Evolutionary conservation across 78 protist genomes (phyloP).

Genomic region (Monosiga brevicollis): DNA sequence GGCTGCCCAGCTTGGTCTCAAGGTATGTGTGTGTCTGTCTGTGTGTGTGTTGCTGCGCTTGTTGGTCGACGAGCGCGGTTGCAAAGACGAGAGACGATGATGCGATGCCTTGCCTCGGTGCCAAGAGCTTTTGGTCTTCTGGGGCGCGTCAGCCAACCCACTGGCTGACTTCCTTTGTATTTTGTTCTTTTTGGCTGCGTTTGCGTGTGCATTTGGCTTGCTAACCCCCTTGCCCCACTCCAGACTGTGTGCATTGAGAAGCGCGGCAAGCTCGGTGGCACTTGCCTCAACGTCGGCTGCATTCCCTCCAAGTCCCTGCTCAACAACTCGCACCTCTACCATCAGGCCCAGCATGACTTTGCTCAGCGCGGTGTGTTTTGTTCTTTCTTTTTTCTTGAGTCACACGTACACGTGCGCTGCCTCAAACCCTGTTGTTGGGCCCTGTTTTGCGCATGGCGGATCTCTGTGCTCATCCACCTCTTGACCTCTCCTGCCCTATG

Average conservation of each 20-base stretch:
- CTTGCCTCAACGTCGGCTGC: slow-evolving; percentile 99
- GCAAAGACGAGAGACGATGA: no score
- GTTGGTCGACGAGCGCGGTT: slow-evolving; percentile 9
- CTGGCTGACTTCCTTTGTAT: not conserved
- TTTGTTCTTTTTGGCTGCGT: no score
- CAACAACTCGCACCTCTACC: slow-evolving; percentile 88
- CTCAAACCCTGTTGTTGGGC: not conserved
- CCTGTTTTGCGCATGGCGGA: not conserved
- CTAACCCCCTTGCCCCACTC: no score
- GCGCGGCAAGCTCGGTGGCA: slow-evolving; percentile 93
- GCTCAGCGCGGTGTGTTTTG: slow-evolving; percentile 55
- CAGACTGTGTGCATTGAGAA: slow-evolving; percentile 79
- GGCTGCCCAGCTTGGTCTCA: slow-evolving; percentile 97
- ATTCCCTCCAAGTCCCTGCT: slow-evolving; percentile 99
- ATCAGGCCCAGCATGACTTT: slow-evolving; percentile 59
- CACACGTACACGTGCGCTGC: no score
- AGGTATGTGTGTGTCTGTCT: slow-evolving; percentile 29
- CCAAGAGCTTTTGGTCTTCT: not conserved
- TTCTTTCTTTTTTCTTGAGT: not conserved
- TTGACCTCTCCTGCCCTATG: no score
- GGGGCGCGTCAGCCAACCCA: not conserved
- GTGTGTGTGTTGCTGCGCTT: no score
- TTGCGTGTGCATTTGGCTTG: no score
- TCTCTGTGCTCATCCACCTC: not conserved
- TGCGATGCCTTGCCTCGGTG: no score